Base-by-base conservation (phyloP, 257 asterid genomes). In the Solanum clarkiae region DNA sequence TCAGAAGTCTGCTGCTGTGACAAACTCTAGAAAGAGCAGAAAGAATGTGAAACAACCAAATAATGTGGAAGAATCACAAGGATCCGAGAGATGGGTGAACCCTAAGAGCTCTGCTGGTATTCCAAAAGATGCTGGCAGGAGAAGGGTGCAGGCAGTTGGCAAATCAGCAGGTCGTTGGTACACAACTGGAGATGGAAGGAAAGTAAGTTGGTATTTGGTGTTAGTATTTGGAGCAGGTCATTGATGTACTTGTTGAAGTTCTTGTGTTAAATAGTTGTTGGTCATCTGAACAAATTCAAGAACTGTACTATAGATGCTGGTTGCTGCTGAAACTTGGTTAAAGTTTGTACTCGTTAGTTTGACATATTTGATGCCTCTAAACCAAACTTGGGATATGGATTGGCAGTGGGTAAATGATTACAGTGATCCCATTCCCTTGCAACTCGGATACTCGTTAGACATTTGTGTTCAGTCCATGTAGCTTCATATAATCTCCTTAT, bases 131-230 rank as follows among this genome's bases (percentile, higher is more conserved):
- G 95, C 93, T 84, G 92, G 99, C 86, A 90, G 92, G 90, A 90
- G 98, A 90, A 97, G 95, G 90, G 94, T 91, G 85, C 97, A 89
- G 59, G 98, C 95, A 22, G 96, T 24, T 86, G 86, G 93, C 82
- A 90, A 87, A 88, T 86, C 97, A 84, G 87, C 91, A 51, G 99
- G 99, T 69, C 95, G 90, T 80, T 97, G 99, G 99, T 93, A 80
- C 89, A 93, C 90, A 17, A 88, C 85, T 83, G 70, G 91, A 47
- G 92, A 89, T 42, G 98, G 98, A 68, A 90, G 88, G 86, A 91
- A 88, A 86, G 99, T 96, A 92, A 93, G 97, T 89, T 40, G 51
- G 66, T 84, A 84, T 54, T 84, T 85, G 17, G 8, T 54, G 7
- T 80, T 49, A 62, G 0, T 47, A 15, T 60, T 62, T 51, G n/a